Base-by-base conservation (phyloP, 768 basidiomycete genomes). In the Sarcodon aspratus region DNA sequence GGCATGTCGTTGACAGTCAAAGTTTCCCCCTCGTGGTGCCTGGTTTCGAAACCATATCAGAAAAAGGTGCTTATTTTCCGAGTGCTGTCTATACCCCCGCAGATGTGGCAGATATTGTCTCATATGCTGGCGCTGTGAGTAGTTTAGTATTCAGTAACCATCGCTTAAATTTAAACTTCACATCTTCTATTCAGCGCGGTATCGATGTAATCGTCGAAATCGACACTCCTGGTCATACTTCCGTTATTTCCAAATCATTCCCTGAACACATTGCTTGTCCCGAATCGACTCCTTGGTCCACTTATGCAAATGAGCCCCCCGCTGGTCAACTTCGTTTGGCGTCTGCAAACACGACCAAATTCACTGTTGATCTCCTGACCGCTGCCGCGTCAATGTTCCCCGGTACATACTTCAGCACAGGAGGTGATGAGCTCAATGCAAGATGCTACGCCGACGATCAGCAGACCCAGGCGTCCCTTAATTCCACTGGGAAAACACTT, bases 221-320 rank as follows among this genome's bases (percentile, higher is more conserved):
- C 50, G 75, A 75, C 56, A 72, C 70, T 3, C 75, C 75, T 1
- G 75, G 74, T 12, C 75, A 76, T 58, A 74, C 75, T 9, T 60
- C 70, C 10, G 57, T 61, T 36, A 69, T 76, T 37, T 60, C 63
- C 4, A 48, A 65, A 11, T 61, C 72, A 1, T 67, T 72, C 51
- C 74, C 75, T 0, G 72, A 74, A 6, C 62, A 59, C 48, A 57
- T 78, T 33, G 74, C 73, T 4, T 75, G 74, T 52, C 50, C 55
- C 15, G 54, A 65, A 15, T 50, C 54, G 0, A 52, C 61, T 3
- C 69, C 68, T 1, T 69, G 69, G 68, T 46, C 62, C 13, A 44
- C 53, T 7, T 68, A 58, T 50, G 69, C 68, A 10, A 61, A 54
- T 53, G 71, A 75, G 50, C 75, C 75, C 3, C 74, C 74, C 2